phyloP scores from a whole-genome alignment of 495 filamentous ascomycete genomes.

The Chaetomium cochliodes region DNA sequence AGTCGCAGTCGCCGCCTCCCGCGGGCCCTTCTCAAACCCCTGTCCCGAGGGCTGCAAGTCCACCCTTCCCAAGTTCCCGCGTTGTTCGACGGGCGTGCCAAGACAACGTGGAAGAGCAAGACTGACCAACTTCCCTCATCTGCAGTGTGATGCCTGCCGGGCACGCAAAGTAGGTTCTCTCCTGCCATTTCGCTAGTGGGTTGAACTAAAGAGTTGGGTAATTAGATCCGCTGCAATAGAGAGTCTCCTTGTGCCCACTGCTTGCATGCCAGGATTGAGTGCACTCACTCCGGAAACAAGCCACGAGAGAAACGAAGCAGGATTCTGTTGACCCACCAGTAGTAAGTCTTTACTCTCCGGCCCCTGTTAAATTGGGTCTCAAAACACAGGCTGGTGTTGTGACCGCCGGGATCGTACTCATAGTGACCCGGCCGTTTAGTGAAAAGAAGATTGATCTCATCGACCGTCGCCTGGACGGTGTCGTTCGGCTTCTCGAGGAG shows the following conservation, averaged over 20 bases:
- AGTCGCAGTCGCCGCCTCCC: neutral
- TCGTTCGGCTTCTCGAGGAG: constrained; percentile 49
- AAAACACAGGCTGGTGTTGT: too few species aligned
- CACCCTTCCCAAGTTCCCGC: neutral
- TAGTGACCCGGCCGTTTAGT: constrained; percentile 36
- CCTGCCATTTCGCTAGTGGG: neutral
- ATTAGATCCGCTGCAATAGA: constrained; percentile 56
- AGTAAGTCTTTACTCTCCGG: constrained; percentile 10
- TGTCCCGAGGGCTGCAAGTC: constrained; percentile 24
- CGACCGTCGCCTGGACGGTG: constrained; percentile 58
- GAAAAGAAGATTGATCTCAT: constrained; percentile 67
- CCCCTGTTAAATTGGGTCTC: too few species aligned
- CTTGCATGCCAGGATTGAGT: constrained; percentile 29
- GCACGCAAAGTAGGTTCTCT: constrained; percentile 21
- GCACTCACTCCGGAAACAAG: constrained; percentile 18
- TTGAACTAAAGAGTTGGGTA: neutral
- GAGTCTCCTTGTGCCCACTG: constrained; percentile 29
- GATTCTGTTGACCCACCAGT: constrained; percentile 30
- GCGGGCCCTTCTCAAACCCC: neutral
- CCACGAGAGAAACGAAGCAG: constrained; percentile 26
- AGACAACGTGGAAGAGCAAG: neutral
- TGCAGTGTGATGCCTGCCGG: constrained; percentile 29
- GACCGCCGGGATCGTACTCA: too few species aligned
- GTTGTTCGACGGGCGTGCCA: neutral
- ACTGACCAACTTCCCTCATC: neutral